Conservation (phyloP, 2,329 filamentous ascomycete genomes). For the Cladobotryum mycophilum region DNA sequence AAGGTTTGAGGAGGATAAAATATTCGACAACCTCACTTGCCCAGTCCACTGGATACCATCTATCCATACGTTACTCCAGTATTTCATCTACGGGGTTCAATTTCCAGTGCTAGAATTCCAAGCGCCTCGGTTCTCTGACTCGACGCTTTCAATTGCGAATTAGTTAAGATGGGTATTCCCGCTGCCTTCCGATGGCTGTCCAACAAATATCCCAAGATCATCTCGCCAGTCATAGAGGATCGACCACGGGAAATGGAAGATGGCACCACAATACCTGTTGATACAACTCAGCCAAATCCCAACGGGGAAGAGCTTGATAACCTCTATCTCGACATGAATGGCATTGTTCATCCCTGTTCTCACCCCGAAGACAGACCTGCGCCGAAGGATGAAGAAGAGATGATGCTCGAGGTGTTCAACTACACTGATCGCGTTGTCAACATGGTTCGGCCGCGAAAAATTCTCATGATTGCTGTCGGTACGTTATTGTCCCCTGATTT, state of each 20-base stretch:
- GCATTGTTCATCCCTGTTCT: slow-evolving; percentile 97
- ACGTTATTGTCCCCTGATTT: slow-evolving; percentile 28
- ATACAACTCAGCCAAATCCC: slow-evolving; percentile 78
- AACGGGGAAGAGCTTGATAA: slow-evolving; percentile 99
- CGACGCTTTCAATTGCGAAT: not conserved
- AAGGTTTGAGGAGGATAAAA: no score
- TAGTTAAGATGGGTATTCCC: slow-evolving; percentile 74
- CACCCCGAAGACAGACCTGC: slow-evolving; percentile 91
- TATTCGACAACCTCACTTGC: no score
- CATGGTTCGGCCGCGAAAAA: slow-evolving; percentile 93
- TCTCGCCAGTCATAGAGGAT: slow-evolving; percentile 85
- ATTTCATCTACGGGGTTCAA: no score
- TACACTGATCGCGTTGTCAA: slow-evolving; percentile 99
- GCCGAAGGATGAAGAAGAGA: slow-evolving; percentile 91
- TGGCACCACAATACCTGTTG: slow-evolving; percentile 76
- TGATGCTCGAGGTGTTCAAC: slow-evolving; percentile 98
- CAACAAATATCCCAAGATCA: slow-evolving; percentile 95
- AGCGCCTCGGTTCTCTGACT: not conserved
- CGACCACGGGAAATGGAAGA: slow-evolving; percentile 71
- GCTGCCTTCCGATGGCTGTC: slow-evolving; percentile 95
- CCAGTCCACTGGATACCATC: no score
- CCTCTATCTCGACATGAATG: slow-evolving; percentile 98
- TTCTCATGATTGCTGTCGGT: slow-evolving; percentile 97
- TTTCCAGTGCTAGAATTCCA: not conserved
- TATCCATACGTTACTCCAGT: no score